Evolutionary conservation across 805 yeast species (phyloP), one percentile per base, ranked within the genome.

Genomic region (Gaillardinia entomophila): DNA sequence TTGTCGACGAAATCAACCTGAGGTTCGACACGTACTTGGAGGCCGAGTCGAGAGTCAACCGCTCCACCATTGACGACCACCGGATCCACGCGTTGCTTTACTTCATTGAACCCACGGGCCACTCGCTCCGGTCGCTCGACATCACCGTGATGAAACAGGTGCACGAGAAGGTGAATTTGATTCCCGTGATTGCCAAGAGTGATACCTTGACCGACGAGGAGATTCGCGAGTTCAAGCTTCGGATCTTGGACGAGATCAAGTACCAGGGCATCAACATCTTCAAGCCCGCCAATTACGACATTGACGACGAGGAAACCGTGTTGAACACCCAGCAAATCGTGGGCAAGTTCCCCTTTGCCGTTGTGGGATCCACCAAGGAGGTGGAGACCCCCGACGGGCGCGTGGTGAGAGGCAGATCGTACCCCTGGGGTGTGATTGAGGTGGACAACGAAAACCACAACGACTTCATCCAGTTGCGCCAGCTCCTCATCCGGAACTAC

Each of bases 371-470:
- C 15, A 84, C 92, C 15, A 63, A 66, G 37, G 78, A 77, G 41
- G 79, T 83, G 23, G 79, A 79, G 46, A 63, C 71, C 26, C 56
- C 71, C 27, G 92, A 84, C 52, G 96, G 96, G 26, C 74, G 85
- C 56, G 45, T 56, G 27, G 94, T 89, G 28, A 79, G 97, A 60
- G 97, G 96, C 46, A 83, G 98, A 64, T 67, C 75, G 41, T 90
- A 90, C 58, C 97, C 97, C 40, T 92, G 98, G 98, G 97, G 97
- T 45, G 71, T 83, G 15, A 83, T 92, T 49, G 97, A 92, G 63
- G 89, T 92, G 46, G 97, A 88, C 58, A 90, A 92, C 57, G 92
- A 86, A 64, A 78, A 79, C 36, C 97, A 92, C 57, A 83, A 88
- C 58, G 98, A 90, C 62, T 92, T 90, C 57, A 79, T 83, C 44